phyloP scores from a whole-genome alignment of 2,329 filamentous ascomycete genomes.

The Byssoonygena ceratinophila region DNA sequence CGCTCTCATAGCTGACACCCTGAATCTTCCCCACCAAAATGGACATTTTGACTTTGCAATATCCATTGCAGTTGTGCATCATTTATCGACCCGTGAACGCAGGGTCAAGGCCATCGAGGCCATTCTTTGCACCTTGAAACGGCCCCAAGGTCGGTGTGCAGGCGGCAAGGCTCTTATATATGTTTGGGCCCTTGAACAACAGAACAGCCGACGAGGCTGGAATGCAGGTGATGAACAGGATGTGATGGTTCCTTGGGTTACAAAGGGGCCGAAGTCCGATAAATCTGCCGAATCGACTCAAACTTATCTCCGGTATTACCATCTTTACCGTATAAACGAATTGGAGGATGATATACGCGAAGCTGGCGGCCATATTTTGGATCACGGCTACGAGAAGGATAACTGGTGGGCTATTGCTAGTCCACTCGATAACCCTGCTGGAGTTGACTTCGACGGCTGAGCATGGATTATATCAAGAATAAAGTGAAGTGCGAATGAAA shows the following conservation, averaged over 20 bases:
- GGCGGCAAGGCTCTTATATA: slow-evolving; percentile 67
- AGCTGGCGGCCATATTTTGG: slow-evolving; percentile 65
- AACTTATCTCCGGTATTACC: slow-evolving; percentile 80
- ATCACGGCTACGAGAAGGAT: slow-evolving; percentile 86
- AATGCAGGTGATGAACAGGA: slow-evolving; percentile 74
- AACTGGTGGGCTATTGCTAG: slow-evolving; percentile 88
- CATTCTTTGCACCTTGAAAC: slow-evolving; percentile 56
- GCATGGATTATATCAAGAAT: neutral
- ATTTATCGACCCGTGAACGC: slow-evolving; percentile 67
- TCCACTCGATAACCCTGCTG: slow-evolving; percentile 17
- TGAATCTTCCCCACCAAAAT: slow-evolving; percentile 67
- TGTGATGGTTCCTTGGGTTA: slow-evolving; percentile 91
- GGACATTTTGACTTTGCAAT: slow-evolving; percentile 71
- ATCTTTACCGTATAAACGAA: slow-evolving; percentile 79
- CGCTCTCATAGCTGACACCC: slow-evolving; percentile 67
- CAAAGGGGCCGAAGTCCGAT: slow-evolving; percentile 36
- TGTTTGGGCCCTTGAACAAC: slow-evolving; percentile 94
- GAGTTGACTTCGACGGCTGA: neutral
- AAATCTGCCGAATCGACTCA: neutral
- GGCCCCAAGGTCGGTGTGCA: slow-evolving; percentile 15
- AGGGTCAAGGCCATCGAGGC: slow-evolving; percentile 61
- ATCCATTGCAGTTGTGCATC: slow-evolving; percentile 87
- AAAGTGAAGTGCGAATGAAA: neutral
- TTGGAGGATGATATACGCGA: slow-evolving; percentile 65
- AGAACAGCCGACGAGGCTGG: slow-evolving; percentile 77